A percentile compares a stretch with the other conserved stretches of the same genome.
Evolutionary conservation across 495 filamentous ascomycete species (phyloP).

Genomic region (Podospora anserina): DNA sequence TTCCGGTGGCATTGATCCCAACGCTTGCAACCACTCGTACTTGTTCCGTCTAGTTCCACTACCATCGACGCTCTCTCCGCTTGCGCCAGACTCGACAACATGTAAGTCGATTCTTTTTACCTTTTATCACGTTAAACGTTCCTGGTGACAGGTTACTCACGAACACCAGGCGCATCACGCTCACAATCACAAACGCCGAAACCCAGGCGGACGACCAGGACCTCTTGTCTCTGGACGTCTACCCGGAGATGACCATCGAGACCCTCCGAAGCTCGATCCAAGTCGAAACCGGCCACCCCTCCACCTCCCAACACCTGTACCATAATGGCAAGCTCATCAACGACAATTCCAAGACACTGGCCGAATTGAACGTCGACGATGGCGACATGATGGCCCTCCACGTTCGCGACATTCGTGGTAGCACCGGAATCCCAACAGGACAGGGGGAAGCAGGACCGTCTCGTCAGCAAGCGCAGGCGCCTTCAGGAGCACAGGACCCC

Average conservation of each 20-base stretch:
- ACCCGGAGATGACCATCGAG: slow-evolving; percentile 76
- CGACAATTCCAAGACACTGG: slow-evolving; percentile 73
- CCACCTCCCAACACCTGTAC: slow-evolving; percentile 67
- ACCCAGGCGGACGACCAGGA: slow-evolving; percentile 64
- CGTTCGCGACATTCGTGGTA: slow-evolving; percentile 56
- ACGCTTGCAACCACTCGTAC: background rate
- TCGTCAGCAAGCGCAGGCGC: slow-evolving; percentile 19
- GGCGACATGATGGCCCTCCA: slow-evolving; percentile 91
- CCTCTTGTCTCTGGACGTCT: slow-evolving; percentile 80
- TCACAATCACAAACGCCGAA: slow-evolving; percentile 78
- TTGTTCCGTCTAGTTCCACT: background rate
- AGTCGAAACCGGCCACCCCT: slow-evolving; percentile 52
- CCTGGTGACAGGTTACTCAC: background rate
- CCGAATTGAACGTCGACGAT: slow-evolving; percentile 76
- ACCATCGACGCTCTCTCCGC: background rate
- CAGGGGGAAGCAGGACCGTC: slow-evolving; percentile 10
- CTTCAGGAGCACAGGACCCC: slow-evolving; percentile 54
- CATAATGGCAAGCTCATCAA: slow-evolving; percentile 82
- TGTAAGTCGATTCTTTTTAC: slow-evolving; percentile 3
- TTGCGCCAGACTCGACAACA: background rate
- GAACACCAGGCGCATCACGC: slow-evolving; percentile 30
- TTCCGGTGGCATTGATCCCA: background rate
- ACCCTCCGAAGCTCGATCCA: slow-evolving; percentile 82
- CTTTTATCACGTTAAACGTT: background rate
- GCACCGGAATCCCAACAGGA: slow-evolving; percentile 35